A percentile compares a stretch with the other conserved stretches of the same genome.
phyloP scores from a whole-genome alignment of 805 yeast species.

The Saturnispora sekii region DNA sequence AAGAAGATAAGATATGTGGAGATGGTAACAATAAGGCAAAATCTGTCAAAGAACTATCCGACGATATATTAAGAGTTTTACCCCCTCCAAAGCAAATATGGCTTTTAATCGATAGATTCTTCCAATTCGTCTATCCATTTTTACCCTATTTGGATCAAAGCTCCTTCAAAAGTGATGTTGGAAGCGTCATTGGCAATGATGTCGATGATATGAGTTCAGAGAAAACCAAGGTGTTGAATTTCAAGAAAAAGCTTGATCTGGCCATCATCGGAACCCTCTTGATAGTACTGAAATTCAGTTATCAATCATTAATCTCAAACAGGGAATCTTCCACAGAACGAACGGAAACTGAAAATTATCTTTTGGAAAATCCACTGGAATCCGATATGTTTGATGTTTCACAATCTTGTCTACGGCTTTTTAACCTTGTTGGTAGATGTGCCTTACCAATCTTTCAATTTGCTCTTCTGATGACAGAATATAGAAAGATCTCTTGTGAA shows the following conservation, averaged over 20 bases:
- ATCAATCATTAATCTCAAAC: too few relatives aligned
- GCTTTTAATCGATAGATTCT: slow-evolving; percentile 37
- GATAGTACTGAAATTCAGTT: too few relatives aligned
- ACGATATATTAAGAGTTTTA: slow-evolving; percentile 28
- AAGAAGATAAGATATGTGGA: background rate
- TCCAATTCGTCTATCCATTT: slow-evolving; percentile 36
- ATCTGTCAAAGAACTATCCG: slow-evolving; percentile 15
- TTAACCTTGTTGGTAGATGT: slow-evolving; percentile 38
- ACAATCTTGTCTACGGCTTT: slow-evolving; percentile 45
- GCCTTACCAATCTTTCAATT: slow-evolving; percentile 46
- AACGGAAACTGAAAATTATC: slow-evolving; percentile 35
- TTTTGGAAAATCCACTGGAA: slow-evolving; percentile 39
- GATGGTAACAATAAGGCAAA: background rate
- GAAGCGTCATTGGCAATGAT: slow-evolving; percentile 27
- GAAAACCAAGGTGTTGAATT: too few relatives aligned
- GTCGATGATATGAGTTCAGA: too few relatives aligned
- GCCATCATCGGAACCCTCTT: too few relatives aligned
- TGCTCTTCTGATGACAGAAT: slow-evolving; percentile 40
- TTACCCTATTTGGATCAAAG: slow-evolving; percentile 37
- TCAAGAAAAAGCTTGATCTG: too few relatives aligned
- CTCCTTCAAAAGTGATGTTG: slow-evolving; percentile 26
- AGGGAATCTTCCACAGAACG: too few relatives aligned
- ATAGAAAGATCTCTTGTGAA: slow-evolving; percentile 38
- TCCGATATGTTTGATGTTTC: slow-evolving; percentile 39
- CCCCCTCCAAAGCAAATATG: slow-evolving; percentile 39